These are phyloP conservation scores for Annulohypoxylon moriforme DNA, from an alignment of 495 filamentous ascomycete species.

Conservation along the genomic window DNA sequence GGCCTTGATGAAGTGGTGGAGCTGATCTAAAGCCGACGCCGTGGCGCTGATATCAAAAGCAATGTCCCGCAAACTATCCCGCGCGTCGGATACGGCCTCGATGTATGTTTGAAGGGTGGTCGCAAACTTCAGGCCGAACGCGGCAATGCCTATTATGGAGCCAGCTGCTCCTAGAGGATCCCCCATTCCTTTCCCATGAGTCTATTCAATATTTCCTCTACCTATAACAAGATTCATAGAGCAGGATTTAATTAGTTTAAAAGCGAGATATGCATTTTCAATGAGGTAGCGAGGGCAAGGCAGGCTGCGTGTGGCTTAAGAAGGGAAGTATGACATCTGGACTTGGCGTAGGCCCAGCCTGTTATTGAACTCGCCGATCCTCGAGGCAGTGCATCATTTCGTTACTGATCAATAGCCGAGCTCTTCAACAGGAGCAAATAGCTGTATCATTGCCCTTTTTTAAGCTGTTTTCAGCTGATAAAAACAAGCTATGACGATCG, in stretches of 20 bases:
- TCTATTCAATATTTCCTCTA: neutral
- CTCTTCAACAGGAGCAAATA: neutral
- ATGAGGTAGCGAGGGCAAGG: neutral
- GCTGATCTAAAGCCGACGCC: conserved; percentile 35
- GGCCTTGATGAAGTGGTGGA: conserved; percentile 18
- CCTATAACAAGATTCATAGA: neutral
- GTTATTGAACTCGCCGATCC: neutral
- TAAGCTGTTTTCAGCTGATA: neutral
- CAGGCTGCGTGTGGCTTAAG: neutral
- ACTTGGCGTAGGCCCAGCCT: neutral
- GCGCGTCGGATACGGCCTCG: conserved; percentile 14
- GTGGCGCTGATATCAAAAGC: conserved; percentile 35
- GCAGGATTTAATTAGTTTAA: neutral
- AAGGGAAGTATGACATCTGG: neutral
- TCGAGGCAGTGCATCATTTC: neutral
- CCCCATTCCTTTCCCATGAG: conserved; percentile 17
- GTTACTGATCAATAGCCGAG: neutral
- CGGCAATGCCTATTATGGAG: conserved; percentile 34
- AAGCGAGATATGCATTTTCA: neutral
- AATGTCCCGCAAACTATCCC: conserved; percentile 25
- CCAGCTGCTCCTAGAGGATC: conserved; percentile 21
- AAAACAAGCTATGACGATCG: neutral
- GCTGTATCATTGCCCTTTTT: too few relatives aligned
- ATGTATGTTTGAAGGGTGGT: conserved; percentile 37
- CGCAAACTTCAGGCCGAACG: conserved; percentile 37